Evolutionary conservation across 2,329 filamentous ascomycete species (phyloP), one percentile per base, ranked within the genome.

Genomic region (Cytospora paraplurivora): DNA sequence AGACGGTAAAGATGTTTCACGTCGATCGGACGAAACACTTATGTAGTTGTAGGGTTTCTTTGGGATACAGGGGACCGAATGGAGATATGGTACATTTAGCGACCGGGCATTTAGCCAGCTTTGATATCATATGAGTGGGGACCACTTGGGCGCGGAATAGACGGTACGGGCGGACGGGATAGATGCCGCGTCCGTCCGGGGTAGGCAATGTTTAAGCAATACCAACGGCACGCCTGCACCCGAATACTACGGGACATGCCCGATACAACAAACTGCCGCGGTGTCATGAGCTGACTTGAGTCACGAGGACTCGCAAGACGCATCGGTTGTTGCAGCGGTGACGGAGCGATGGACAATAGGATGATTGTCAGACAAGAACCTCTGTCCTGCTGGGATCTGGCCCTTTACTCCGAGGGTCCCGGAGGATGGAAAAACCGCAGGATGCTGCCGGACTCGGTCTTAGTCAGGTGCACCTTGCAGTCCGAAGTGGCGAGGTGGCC

Each of bases 401-500:
- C 10, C 7, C 51, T 32, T 34, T 32, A 19, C 15, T 8, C 38
- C 59, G 59, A 44, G 34, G 41, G 12, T 19, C 7, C 52, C 59
- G 59, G 8, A 47, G 37, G 57, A 32, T 37, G 51, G 27, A 37
- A 32, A 51, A 55, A 55, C 19, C 32, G 19, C 13, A 37, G 19
- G 38, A 6, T 38, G 44, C 8, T 19, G 38, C 32, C 35, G 58
- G 58, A 27, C 27, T 54, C 51, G 51, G 59, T 38, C 33, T 41
- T 33, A 37, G 47, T 52, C 59, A 33, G 37, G 37, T 55, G 58
- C 58, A 7, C 58, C 33, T 49, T 41, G 33, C 13, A 13, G 49
- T 47, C 7, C 44, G n/a, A 21, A 47, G 44, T 44, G 44, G 44
- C 51, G 51, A 61, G 38, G 51, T 38, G 59, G 19, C 59, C 51